These are phyloP conservation scores for Xylariaceae sp. DNA, from an alignment of 2,329 filamentous ascomycete genomes.

Conservation along the genomic window DNA sequence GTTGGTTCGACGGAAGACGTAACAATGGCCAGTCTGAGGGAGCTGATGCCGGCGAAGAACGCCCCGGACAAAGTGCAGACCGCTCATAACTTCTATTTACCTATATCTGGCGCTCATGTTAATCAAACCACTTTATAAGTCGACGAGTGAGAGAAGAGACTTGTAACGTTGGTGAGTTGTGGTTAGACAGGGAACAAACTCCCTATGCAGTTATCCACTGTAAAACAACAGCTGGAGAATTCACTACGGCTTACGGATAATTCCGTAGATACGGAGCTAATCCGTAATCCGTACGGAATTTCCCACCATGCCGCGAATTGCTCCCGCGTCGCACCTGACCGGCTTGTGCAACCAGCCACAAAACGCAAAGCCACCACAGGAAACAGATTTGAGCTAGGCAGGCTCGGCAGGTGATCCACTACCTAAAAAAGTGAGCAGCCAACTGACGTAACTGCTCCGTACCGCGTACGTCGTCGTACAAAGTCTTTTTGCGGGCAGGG, in stretches of 20 bases:
- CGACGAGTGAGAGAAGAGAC: not conserved
- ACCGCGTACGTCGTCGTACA: not conserved
- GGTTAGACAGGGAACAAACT: too few relatives aligned
- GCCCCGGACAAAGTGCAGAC: conserved; percentile 21
- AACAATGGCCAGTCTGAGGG: conserved; percentile 13
- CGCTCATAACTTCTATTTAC: conserved; percentile 21
- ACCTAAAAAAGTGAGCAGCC: not conserved
- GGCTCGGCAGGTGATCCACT: too few relatives aligned
- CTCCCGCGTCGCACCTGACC: too few relatives aligned
- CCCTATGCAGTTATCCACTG: not conserved
- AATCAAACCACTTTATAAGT: conserved; percentile 4
- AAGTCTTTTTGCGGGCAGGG: not conserved
- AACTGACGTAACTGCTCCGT: not conserved
- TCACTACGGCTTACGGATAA: not conserved
- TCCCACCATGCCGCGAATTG: too few relatives aligned
- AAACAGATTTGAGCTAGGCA: not conserved
- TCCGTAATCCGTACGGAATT: not conserved
- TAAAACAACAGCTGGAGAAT: not conserved
- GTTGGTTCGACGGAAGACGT: conserved; percentile 25
- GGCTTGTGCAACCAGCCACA: too few relatives aligned
- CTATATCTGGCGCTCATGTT: conserved; percentile 1
- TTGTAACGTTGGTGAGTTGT: not conserved
- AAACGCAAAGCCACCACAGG: too few relatives aligned
- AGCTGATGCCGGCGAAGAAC: conserved; percentile 20
- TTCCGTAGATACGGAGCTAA: not conserved